Evolutionary conservation across 202 grass and related monocot genomes (phyloP).

Genomic region (Alloteropsis angusta): DNA sequence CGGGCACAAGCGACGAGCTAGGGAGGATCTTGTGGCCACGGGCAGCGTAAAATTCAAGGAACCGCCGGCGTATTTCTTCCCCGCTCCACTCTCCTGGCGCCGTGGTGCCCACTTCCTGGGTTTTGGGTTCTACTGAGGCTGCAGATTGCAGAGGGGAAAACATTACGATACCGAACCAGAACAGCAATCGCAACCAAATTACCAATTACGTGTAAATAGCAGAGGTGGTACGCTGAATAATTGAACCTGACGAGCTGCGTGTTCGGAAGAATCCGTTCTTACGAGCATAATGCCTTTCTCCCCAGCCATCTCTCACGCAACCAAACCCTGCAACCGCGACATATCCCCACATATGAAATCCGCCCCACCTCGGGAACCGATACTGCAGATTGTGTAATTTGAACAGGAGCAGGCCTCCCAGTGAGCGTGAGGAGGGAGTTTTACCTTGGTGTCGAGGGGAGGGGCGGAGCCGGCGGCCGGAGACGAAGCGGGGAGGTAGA

Average conservation of each 20-base stretch:
- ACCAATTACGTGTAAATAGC: not conserved
- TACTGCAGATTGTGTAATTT: not conserved
- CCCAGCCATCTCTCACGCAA: not conserved
- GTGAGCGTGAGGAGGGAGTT: not conserved
- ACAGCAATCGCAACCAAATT: not conserved
- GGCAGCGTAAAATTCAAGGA: slow-evolving; percentile 83
- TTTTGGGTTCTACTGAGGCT: slow-evolving; percentile 33
- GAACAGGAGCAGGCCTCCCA: not conserved
- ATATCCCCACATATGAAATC: not conserved
- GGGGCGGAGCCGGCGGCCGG: not conserved
- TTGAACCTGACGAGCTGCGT: slow-evolving; percentile 38
- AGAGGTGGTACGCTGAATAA: not conserved
- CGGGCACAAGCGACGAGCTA: slow-evolving; percentile 87
- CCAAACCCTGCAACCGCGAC: slow-evolving; percentile 7
- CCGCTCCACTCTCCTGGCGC: slow-evolving; percentile 56
- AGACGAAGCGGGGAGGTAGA: not conserved
- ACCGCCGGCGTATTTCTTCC: slow-evolving; percentile 56
- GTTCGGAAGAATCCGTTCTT: not conserved
- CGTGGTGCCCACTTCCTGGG: slow-evolving; percentile 13
- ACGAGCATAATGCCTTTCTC: not conserved
- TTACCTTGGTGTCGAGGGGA: slow-evolving; percentile 18
- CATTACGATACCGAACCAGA: not conserved
- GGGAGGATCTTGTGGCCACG: slow-evolving; percentile 82
- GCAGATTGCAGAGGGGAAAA: not conserved
- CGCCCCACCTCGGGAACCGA: not conserved